Evolutionary conservation across 148 eudicot genomes (phyloP), one percentile per base, ranked within the genome.

Genomic region (Nepenthes gracilis): DNA sequence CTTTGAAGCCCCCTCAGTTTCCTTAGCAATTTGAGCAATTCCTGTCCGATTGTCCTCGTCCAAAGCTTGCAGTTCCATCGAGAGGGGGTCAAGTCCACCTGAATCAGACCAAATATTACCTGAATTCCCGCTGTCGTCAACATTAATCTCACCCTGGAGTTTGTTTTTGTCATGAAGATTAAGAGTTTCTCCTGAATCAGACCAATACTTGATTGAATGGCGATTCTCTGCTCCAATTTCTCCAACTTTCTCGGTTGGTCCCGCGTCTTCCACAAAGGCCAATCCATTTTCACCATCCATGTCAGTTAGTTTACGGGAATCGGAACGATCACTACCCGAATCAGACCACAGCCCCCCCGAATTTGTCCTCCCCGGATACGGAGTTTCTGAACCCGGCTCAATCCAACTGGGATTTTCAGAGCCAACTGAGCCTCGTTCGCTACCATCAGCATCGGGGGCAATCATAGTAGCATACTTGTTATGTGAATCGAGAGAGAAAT

Each of bases 331-430:
- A 38, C 77, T 81, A 12, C 81, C 55, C 10, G 85, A 85, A 71
- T 81, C 86, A 13, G 84, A 64, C 84, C 82, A 79, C 13, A 70
- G 62, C 57, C 75, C 84, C 1, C 63, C 58, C 43, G 66, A 47
- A 43, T 67, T 53, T 58, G 65, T 70, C 53, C 12, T 49, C 13
- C 3, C 3, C 6, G 14, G 59, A 47, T 38, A 64, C 13, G 51
- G 62, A n/a, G 70, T 56, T 33, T 65, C 81, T 36, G 70, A 64
- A 36, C 60, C 83, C 1, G 96, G 95, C 61, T 88, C 98, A 36
- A 86, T 68, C 98, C 98, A 88, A 61, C 88, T 93, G 5, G 79
- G 88, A 54, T 78, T 73, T 64, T 81, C 86, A 11, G 84, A 79
- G 2, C 23, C 74, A 2, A 69, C 78, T 1, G 72, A 72, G 9